A percentile compares a stretch with the other conserved stretches of the same genome.
Evolutionary conservation across 2,329 filamentous ascomycete genomes (phyloP).

Genomic region (Emergomyces pasteurianus): DNA sequence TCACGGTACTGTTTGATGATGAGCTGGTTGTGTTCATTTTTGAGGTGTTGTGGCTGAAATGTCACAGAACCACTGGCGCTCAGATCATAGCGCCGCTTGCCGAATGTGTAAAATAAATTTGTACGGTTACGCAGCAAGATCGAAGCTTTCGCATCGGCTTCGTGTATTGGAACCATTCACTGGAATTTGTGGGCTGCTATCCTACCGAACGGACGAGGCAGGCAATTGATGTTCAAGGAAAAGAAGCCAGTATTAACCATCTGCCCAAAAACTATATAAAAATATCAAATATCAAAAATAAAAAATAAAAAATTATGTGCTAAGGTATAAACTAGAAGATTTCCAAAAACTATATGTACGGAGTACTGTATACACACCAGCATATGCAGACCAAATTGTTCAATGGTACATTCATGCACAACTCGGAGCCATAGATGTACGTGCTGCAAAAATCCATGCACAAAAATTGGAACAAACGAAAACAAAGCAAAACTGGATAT

Average conservation of each 20-base stretch:
- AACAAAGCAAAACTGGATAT: neutral
- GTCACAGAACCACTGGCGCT: neutral
- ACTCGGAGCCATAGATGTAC: neutral
- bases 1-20: neutral
- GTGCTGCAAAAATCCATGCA: neutral
- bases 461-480: no score
- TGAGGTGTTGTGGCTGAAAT: neutral
- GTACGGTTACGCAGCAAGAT: neutral
- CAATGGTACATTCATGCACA: neutral
- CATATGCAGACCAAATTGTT: neutral
- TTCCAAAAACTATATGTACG: neutral
- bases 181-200: neutral
- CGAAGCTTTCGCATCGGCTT: neutral
- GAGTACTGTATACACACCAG: neutral
- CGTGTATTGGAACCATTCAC: neutral
- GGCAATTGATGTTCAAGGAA: neutral
- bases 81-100: neutral
- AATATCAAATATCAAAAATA: neutral
- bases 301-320: neutral
- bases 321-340: neutral
- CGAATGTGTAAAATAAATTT: neutral
- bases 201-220: neutral
- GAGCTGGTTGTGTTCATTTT: neutral
- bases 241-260: neutral
- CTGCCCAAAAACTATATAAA: neutral